phyloP scores from a whole-genome alignment of 2,329 filamentous ascomycete species.

The Aspergillus persii region DNA sequence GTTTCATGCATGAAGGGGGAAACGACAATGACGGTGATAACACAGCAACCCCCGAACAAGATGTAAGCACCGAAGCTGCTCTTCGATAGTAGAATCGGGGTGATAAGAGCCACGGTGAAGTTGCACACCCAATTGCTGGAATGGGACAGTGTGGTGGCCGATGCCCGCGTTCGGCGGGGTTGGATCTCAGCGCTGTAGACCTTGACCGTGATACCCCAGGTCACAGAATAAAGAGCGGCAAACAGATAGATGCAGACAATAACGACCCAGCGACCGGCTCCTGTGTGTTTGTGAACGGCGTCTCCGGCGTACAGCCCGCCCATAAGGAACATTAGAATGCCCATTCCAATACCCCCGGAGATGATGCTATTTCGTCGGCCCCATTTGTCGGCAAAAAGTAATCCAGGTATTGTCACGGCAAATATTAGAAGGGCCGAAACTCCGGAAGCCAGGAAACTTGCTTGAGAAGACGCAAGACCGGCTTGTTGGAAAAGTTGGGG shows the following conservation, averaged over 20 bases:
- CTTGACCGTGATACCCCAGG: slow-evolving; percentile 56
- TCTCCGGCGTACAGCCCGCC: background rate
- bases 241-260: slow-evolving; percentile 3
- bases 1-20: too few species aligned
- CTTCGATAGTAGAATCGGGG: background rate
- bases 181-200: slow-evolving; percentile 61
- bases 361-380: slow-evolving; percentile 2
- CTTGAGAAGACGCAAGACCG: background rate
- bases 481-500: background rate
- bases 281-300: background rate
- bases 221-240: background rate
- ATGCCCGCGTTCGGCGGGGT: slow-evolving; percentile 53
- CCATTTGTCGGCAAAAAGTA: slow-evolving; percentile 2
- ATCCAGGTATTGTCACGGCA: background rate
- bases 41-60: background rate
- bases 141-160: slow-evolving; percentile 53
- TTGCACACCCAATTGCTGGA: slow-evolving; percentile 25
- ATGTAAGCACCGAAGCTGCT: slow-evolving; percentile 23
- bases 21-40: too few species aligned
- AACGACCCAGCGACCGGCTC: slow-evolving; percentile 3
- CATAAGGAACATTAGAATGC: background rate
- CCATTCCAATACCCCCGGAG: background rate
- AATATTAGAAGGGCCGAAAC: background rate
- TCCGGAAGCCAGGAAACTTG: background rate
- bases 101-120: slow-evolving; percentile 1